Percentiles rank a stretch among this genome's conserved stretches.
Evolutionary conservation across 2,329 filamentous ascomycete genomes (phyloP).

Genomic region (Byssochlamys sp.): DNA sequence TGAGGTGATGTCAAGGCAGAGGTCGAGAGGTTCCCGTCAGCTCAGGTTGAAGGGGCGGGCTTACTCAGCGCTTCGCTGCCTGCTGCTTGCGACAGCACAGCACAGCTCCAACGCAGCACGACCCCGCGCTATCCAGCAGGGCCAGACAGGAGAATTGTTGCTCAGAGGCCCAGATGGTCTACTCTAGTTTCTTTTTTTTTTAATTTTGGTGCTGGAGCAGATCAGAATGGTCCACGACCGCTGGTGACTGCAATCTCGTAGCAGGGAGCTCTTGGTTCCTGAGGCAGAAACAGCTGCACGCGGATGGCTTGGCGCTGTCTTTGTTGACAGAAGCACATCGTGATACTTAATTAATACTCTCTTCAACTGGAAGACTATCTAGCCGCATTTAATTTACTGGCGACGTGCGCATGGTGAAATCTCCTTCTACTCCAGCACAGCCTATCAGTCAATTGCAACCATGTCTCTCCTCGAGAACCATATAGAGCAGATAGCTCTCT

Average conservation of each 20-base stretch:
- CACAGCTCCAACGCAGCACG: neutral
- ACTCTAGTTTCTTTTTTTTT: neutral
- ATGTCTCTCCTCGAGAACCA: constrained; percentile 64
- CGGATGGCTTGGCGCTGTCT: neutral
- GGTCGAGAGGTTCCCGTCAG: neutral
- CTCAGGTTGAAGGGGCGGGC: constrained; percentile 13
- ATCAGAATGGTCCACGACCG: neutral
- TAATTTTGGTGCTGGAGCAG: neutral
- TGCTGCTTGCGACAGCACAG: constrained; percentile 8
- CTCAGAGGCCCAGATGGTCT: no score
- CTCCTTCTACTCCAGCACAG: neutral
- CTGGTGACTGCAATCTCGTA: neutral
- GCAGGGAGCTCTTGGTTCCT: neutral
- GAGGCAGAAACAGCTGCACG: neutral
- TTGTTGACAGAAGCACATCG: neutral
- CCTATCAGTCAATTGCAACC: constrained; percentile 9
- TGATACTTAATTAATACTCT: neutral
- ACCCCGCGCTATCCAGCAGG: neutral
- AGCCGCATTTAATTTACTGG: neutral
- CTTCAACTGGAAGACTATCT: neutral
- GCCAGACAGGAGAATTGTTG: neutral
- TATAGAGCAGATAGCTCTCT: constrained; percentile 66
- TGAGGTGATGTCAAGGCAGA: constrained; percentile 32
- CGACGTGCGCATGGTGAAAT: neutral
- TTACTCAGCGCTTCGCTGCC: constrained; percentile 26